Base-by-base conservation (phyloP, 371 early-diverging fungal species). In the Apophysomyces trapeziformis region DNA sequence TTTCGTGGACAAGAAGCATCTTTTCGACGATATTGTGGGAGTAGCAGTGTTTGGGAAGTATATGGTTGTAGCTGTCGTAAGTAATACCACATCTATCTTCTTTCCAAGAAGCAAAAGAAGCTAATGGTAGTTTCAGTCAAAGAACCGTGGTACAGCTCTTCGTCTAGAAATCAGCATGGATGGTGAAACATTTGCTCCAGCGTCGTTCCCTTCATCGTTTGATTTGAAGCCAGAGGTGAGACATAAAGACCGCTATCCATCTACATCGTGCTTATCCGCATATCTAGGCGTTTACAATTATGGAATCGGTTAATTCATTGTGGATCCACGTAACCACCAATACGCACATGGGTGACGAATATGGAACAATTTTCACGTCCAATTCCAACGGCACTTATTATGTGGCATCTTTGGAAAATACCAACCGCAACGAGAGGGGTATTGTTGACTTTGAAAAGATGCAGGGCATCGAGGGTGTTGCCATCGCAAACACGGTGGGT, bases 391-490 rank as follows among this genome's bases (percentile, higher is more conserved):
- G 97, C 46, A 92, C 92, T 2, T 89, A 87, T 60, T 96, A 86
- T 76, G 85, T 87, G 32, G 68, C 84, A 38, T 85, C 93, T 0
- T 76, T 91, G 43, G 85, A 85, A 43, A 73, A 89, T 32, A 90
- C 93, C 35, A 96, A 97, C 72, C 90, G 93, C 41, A 90, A 94
- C 50, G 85, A 84, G 11, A 62, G 69, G 36, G 96, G 97, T 26
- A 85, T 92, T 63, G 97, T 97, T 5, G 99, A 99, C 69, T 95
- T 94, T 79, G 97, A 97, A 73, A 93, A 92, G 68, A 90, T 97
- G 86, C 90, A 91, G 59, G 97, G 95, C 11, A 86, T 99, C 32
- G 90, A 91, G 70, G 96, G 96, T 45, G 89, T 95, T 38, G 89
- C 96, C 1, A 65, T 99, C 8, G 90, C 93, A 63, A 99, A 99